These are phyloP conservation scores for Yarrowia sp. DNA, from an alignment of 805 yeast species.

Conservation along the genomic window DNA sequence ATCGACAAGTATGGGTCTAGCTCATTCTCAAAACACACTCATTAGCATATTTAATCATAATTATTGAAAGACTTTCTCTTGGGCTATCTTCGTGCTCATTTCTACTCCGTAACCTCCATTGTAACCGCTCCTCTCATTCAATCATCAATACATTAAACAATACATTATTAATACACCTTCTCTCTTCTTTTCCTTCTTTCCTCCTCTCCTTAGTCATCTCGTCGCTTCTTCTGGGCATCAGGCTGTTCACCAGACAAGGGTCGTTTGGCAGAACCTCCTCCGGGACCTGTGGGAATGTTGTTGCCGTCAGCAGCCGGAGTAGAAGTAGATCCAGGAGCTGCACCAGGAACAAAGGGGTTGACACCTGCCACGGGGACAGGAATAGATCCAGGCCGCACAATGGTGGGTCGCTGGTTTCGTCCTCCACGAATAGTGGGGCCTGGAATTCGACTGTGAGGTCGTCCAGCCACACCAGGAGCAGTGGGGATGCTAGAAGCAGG, in stretches of 20 bases:
- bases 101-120: no score
- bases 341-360: conserved; percentile 21
- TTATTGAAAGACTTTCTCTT: no score
- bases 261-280: conserved; percentile 39
- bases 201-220: conserved; percentile 35
- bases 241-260: conserved; percentile 32
- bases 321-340: conserved; percentile 5
- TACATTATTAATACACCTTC: conserved; percentile 31
- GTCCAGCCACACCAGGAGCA: neutral
- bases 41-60: neutral
- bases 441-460: conserved; percentile 31
- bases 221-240: conserved; percentile 41
- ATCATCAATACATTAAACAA: conserved; percentile 27
- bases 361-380: conserved; percentile 4
- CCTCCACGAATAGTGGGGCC: conserved; percentile 29
- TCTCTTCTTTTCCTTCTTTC: neutral
- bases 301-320: conserved; percentile 2
- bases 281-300: conserved; percentile 25
- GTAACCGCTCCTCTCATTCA: neutral
- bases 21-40: neutral
- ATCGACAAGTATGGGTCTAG: no score
- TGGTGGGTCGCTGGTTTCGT: conserved; percentile 28
- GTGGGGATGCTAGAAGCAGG: neutral
- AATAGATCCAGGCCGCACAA: conserved; percentile 12
- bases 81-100: no score